A percentile compares a stretch with the other conserved stretches of the same genome.
phyloP scores from a whole-genome alignment of 1,284 basidiomycete species.

The Leccinum fallax region DNA sequence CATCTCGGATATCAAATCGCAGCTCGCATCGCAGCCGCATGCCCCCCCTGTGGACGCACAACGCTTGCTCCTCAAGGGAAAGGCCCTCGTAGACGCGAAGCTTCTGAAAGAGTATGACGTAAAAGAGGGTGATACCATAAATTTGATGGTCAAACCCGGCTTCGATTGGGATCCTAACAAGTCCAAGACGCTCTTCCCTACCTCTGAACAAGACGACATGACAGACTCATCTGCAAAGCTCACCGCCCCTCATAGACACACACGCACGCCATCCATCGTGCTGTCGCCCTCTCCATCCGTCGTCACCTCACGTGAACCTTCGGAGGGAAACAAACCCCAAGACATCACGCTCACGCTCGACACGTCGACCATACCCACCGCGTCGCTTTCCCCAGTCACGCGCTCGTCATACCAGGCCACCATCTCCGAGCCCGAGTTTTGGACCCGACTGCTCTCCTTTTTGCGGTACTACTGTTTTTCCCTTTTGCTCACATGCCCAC shows the following conservation, averaged over 20 bases:
- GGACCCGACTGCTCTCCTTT: slow-evolving; percentile 68
- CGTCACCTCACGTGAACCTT: slow-evolving; percentile 33
- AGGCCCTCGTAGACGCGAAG: slow-evolving; percentile 84
- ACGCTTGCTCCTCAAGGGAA: slow-evolving; percentile 88
- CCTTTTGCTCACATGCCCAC: neutral
- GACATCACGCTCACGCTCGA: slow-evolving; percentile 71
- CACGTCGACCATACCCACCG: slow-evolving; percentile 46
- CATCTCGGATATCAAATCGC: slow-evolving; percentile 75
- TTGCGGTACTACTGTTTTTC: slow-evolving; percentile 48
- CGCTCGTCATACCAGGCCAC: slow-evolving; percentile 63
- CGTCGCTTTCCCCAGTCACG: slow-evolving; percentile 44
- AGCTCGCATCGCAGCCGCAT: slow-evolving; percentile 61
- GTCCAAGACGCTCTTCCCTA: slow-evolving; percentile 32
- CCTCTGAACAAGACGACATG: slow-evolving; percentile 21
- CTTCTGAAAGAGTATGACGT: slow-evolving; percentile 87
- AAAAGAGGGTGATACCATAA: slow-evolving; percentile 77
- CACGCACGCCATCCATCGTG: slow-evolving; percentile 72
- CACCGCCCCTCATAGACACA: slow-evolving; percentile 43
- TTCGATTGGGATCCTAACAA: slow-evolving; percentile 60
- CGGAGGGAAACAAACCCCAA: slow-evolving; percentile 46
- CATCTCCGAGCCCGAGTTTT: slow-evolving; percentile 76
- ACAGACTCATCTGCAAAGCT: slow-evolving; percentile 29
- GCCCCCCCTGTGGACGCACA: slow-evolving; percentile 77
- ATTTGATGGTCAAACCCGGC: slow-evolving; percentile 82
- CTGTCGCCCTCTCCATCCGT: slow-evolving; percentile 70